These are phyloP conservation scores for Larix kaempferi DNA, from an alignment of 75 land plant genomes.

Conservation along the genomic window DNA sequence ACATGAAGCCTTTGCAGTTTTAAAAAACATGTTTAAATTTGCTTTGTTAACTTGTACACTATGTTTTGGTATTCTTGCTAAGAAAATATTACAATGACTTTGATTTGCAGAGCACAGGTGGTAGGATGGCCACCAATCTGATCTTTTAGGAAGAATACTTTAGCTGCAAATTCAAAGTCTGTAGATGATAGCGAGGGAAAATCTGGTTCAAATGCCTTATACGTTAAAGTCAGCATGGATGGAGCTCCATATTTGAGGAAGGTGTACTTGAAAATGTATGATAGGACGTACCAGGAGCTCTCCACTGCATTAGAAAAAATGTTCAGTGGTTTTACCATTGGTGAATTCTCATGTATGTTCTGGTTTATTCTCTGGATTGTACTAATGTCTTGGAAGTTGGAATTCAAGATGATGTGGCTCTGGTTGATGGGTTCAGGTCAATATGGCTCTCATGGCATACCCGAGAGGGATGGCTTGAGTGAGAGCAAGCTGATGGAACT, in stretches of 20 bases:
- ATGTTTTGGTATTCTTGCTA: background rate
- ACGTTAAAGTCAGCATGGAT: too few relatives aligned
- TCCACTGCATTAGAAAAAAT: conserved; percentile 38
- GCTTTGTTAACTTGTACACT: background rate
- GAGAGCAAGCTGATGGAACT: conserved; percentile 34
- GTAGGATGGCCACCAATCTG: too few relatives aligned
- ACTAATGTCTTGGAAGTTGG: too few relatives aligned
- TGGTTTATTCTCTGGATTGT: too few relatives aligned
- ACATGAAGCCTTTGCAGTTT: too few relatives aligned
- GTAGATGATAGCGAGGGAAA: conserved; percentile 1
- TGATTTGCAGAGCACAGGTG: conserved; percentile 35
- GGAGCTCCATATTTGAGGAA: conserved; percentile 62
- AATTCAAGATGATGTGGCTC: background rate
- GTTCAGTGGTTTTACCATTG: conserved; percentile 40
- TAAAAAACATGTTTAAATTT: too few relatives aligned
- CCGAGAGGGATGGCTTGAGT: conserved; percentile 15
- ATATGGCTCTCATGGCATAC: too few relatives aligned
- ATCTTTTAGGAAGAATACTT: too few relatives aligned
- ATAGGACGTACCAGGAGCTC: conserved; percentile 43
- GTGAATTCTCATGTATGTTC: too few relatives aligned
- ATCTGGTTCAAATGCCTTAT: background rate
- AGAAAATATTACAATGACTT: background rate
- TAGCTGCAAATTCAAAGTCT: too few relatives aligned
- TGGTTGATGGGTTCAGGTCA: too few relatives aligned
- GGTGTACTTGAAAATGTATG: conserved; percentile 40